Conservation (phyloP, 2,329 filamentous ascomycete genomes). For the Alternaria rosae region DNA sequence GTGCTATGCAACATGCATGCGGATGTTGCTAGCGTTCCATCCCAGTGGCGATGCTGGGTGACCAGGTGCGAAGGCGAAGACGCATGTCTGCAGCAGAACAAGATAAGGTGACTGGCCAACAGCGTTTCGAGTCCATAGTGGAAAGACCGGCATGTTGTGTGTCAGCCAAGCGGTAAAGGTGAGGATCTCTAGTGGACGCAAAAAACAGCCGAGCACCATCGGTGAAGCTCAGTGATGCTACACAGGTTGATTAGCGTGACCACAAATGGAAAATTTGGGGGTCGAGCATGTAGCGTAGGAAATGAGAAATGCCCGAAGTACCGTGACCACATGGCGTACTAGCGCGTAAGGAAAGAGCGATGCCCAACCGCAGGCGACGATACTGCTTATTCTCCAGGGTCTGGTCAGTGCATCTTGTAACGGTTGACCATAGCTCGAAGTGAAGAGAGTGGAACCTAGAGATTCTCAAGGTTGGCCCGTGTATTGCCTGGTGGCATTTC, state of each 20-base stretch:
- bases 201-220: conserved; percentile 33
- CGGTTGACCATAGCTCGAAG: conserved; percentile 26
- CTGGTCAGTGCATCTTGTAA: conserved; percentile 38
- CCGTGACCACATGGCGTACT: conserved; percentile 23
- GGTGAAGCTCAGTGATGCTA: conserved; percentile 42
- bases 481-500: conserved; percentile 29
- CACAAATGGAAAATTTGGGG: conserved; percentile 31
- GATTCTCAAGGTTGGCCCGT: conserved; percentile 28
- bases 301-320: conserved; percentile 31
- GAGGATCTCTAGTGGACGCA: conserved; percentile 31
- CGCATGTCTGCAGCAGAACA: conserved; percentile 49
- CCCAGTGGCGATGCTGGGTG: conserved; percentile 45
- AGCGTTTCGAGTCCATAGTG: conserved; percentile 42
- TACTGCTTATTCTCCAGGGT: conserved; percentile 23
- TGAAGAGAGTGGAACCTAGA: conserved; percentile 22
- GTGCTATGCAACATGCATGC: conserved; percentile 51
- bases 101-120: conserved; percentile 60
- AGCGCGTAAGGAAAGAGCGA: conserved; percentile 21
- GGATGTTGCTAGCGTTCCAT: conserved; percentile 45
- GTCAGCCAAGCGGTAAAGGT: conserved; percentile 42
- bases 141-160: conserved; percentile 39
- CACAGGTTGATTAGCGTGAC: conserved; percentile 47
- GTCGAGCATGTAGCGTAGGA: conserved; percentile 29
- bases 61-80: conserved; percentile 45
- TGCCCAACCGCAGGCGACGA: conserved; percentile 29